Base-by-base conservation (phyloP, 257 asterid species). In the Przewalskia tangutica region DNA sequence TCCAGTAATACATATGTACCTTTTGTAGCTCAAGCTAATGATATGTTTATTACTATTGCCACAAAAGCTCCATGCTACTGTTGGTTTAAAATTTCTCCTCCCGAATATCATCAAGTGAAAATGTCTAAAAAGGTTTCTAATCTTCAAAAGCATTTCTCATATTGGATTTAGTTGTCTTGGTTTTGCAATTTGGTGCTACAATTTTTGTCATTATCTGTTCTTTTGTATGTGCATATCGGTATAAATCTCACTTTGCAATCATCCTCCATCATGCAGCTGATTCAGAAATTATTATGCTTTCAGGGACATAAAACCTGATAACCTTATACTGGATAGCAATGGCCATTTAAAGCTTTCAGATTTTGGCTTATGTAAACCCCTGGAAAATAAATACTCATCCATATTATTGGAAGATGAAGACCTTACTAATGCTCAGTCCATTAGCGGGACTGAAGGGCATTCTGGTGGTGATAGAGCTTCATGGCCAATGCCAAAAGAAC, bases 281-380 rank as follows among this genome's bases (percentile, higher is more conserved):
- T 63, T 50, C 18, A 59, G 59, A 58, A 79, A 2, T 62, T 81
- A 6, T 89, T 85, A 66, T 85, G 16, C 59, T 34, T 86, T 80
- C 80, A 95, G 99, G 93, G 99, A 95, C 86, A 93, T 95, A 84
- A 95, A 95, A 88, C 99, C 99, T 27, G 98, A 95, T 78, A 95
- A 95, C 89, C 88, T 95, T 86, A 93, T 95, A 84, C 85, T 95
- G 87, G 99, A 95, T 90, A 91, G 84, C 87, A 93, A 93, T 20
- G 99, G 99, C 46, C 99, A 95, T 78, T 62, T 95, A 77, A 95
- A 95, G 89, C 98, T 95, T 85, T 95, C 98, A 44, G 99, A 95
- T 88, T 95, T 95, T 80, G 98, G 98, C 82, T 83, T 87, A 77
- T 87, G 90, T 65, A 87, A 87, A 56, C 90, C 90, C 68, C 66